Conservation (phyloP, 345 rosid genomes). For the Rhodomyrtus tomentosa region DNA sequence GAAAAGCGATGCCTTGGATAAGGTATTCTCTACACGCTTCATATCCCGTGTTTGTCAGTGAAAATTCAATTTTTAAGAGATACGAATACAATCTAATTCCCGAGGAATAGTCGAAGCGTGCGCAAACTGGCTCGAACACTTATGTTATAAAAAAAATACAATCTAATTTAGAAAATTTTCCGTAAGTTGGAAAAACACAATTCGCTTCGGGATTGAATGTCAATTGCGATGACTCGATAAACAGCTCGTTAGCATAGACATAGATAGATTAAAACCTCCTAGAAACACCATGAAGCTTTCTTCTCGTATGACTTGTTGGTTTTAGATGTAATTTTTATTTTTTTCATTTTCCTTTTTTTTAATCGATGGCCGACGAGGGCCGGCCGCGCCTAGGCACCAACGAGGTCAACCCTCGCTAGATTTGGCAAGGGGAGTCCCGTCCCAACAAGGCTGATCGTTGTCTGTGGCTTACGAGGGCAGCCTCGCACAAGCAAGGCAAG, state of each 20-base stretch:
- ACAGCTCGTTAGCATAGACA: background rate
- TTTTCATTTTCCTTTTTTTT: no score
- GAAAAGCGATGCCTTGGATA: background rate
- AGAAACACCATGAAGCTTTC: background rate
- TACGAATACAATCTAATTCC: background rate
- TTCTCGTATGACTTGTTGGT: background rate
- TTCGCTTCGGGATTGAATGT: background rate
- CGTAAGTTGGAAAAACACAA: background rate
- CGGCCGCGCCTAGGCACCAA: no score
- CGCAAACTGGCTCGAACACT: no score
- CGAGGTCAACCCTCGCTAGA: no score
- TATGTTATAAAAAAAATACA: no score
- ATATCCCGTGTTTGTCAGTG: background rate
- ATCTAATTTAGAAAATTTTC: background rate
- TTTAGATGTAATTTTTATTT: no score
- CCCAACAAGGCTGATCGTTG: no score
- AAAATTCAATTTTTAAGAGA: background rate
- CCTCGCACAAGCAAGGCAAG: no score
- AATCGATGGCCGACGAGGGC: no score
- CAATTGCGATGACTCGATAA: background rate
- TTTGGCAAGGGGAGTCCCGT: no score
- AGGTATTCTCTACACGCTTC: background rate
- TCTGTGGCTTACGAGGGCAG: no score
- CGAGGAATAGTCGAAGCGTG: no score
- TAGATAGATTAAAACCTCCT: background rate